phyloP scores from a whole-genome alignment of 345 rosid species.

The Eucalyptus sp. region DNA sequence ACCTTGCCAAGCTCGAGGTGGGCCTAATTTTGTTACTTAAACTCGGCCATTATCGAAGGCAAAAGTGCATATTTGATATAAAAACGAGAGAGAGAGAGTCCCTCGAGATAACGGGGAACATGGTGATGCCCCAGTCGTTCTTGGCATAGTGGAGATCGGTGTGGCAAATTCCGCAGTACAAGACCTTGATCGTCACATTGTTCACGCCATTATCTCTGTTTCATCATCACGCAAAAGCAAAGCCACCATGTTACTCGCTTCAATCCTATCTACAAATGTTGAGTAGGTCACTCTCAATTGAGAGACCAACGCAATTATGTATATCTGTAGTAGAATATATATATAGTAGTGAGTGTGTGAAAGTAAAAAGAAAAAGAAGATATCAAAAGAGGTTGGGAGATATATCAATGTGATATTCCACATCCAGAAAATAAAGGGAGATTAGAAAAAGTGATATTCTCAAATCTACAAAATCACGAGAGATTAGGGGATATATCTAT shows the following conservation, averaged over 20 bases:
- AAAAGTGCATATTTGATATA: neutral
- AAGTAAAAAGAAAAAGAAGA: too few species aligned
- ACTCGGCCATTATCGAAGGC: neutral
- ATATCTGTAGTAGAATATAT: too few species aligned
- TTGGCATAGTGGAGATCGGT: conserved; percentile 56
- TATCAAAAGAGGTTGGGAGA: too few species aligned
- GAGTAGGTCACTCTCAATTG: too few species aligned
- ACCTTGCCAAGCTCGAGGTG: neutral
- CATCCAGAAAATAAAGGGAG: too few species aligned
- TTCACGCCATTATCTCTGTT: conserved; percentile 54
- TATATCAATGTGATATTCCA: too few species aligned
- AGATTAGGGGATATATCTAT: too few species aligned
- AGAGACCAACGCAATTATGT: too few species aligned
- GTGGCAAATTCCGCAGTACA: conserved; percentile 78
- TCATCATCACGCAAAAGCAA: neutral
- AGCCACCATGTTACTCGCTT: neutral
- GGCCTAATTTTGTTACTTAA: neutral
- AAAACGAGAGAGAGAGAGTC: neutral
- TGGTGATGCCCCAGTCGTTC: conserved; percentile 78
- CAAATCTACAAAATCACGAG: too few species aligned
- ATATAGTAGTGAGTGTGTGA: too few species aligned
- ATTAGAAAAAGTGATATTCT: too few species aligned
- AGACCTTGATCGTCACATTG: conserved; percentile 55
- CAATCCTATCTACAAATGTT: neutral
- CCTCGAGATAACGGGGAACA: conserved; percentile 75